Percentiles rank a stretch among this genome's conserved stretches.
phyloP scores from a whole-genome alignment of 768 basidiomycete species.

The Multifurca ochricompacta region DNA sequence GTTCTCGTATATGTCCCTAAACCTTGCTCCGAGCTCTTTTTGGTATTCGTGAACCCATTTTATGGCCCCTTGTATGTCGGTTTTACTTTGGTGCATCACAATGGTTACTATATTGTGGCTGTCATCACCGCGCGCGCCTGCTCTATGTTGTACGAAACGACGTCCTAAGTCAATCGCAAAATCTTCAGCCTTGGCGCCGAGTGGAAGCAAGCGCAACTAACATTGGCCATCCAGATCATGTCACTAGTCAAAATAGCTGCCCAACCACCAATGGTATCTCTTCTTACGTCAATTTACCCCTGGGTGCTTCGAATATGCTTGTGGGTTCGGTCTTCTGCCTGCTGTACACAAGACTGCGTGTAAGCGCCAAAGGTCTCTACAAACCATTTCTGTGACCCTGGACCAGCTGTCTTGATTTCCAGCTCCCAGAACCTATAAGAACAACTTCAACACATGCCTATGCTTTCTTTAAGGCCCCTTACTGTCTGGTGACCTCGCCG shows the following conservation, averaged over 20 bases:
- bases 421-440: conserved; percentile 14
- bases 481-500: no score
- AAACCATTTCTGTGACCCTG: conserved; percentile 1
- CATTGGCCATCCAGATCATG: conserved; percentile 1
- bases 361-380: neutral
- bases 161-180: conserved; percentile 19
- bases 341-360: neutral
- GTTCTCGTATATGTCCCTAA: conserved; percentile 24
- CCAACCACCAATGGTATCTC: neutral
- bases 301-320: neutral
- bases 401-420: no score
- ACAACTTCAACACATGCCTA: neutral
- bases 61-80: no score
- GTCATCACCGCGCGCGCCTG: conserved; percentile 30
- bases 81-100: no score
- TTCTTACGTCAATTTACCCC: conserved; percentile 1
- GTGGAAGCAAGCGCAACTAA: neutral
- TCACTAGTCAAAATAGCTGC: neutral
- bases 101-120: conserved; percentile 33
- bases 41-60: conserved; percentile 24
- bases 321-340: neutral
- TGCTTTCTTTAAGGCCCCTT: no score
- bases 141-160: no score
- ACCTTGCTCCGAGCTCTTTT: conserved; percentile 25
- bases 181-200: neutral